These are phyloP conservation scores for Serendipita sp. DNA, from an alignment of 768 basidiomycete genomes.

Conservation along the genomic window DNA sequence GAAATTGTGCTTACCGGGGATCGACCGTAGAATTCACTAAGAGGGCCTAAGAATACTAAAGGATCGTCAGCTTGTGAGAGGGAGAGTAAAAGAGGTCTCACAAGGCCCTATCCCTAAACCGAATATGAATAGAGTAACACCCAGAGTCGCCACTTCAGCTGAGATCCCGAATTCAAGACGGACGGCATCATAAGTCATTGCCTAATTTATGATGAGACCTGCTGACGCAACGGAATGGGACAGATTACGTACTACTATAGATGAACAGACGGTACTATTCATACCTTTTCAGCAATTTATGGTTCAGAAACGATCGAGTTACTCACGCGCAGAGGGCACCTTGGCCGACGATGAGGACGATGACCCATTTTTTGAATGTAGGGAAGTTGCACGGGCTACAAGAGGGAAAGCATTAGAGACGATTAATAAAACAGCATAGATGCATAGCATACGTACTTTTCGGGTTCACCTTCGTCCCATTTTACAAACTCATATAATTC, in stretches of 20 bases:
- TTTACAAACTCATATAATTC: not conserved
- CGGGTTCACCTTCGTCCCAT: slow-evolving; percentile 2
- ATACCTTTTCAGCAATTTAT: slow-evolving; percentile 12
- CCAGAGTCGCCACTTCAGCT: slow-evolving; percentile 34
- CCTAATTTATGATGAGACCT: slow-evolving; percentile 19
- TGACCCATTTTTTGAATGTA: slow-evolving; percentile 16
- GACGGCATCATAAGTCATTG: slow-evolving; percentile 47
- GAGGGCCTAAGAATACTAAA: slow-evolving; percentile 18
- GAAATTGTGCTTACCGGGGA: slow-evolving; percentile 26
- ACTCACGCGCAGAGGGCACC: slow-evolving; percentile 11
- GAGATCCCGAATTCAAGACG: slow-evolving; percentile 37
- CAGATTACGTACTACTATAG: slow-evolving; percentile 19
- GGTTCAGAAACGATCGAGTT: slow-evolving; percentile 12
- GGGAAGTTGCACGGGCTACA: slow-evolving; percentile 12
- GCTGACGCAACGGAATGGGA: not conserved
- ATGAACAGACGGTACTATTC: slow-evolving; percentile 22
- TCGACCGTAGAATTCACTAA: slow-evolving; percentile 45
- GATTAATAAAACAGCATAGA: not conserved
- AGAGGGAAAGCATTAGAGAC: slow-evolving; percentile 25
- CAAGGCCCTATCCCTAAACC: slow-evolving; percentile 23
- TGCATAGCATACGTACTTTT: not conserved
- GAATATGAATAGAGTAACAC: slow-evolving; percentile 30
- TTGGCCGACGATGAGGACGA: slow-evolving; percentile 14
- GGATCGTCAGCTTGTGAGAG: not conserved
- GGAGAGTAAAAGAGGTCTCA: slow-evolving; percentile 28